Evolutionary conservation across 192 early-diverging fungal genomes (phyloP).

Genomic region (Pilobolus umbonatus): DNA sequence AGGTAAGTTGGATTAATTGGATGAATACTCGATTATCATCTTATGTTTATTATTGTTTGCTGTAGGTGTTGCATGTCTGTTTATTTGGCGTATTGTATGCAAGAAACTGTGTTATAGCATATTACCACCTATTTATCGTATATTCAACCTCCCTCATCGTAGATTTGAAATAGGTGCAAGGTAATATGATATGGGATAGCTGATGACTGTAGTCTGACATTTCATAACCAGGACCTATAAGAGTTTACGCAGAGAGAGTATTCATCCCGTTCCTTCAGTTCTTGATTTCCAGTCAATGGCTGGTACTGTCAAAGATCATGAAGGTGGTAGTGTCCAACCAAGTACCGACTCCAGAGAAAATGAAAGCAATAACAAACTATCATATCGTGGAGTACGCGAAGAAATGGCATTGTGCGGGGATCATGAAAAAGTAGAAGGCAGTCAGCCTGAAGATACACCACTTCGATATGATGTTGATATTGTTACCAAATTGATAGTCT

Average conservation of each 20-base stretch:
- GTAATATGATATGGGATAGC: slow-evolving; percentile 12
- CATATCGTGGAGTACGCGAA: neutral
- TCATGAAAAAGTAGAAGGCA: slow-evolving; percentile 8
- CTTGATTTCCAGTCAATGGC: slow-evolving; percentile 35
- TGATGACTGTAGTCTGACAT: neutral
- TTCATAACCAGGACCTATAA: slow-evolving; percentile 28
- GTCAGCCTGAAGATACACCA: slow-evolving; percentile 34
- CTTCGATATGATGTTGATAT: slow-evolving; percentile 54
- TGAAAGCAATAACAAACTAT: slow-evolving; percentile 20
- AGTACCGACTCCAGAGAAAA: slow-evolving; percentile 45
- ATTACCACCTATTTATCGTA: slow-evolving; percentile 48
- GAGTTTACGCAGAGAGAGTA: slow-evolving; percentile 28
- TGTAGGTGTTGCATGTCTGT: slow-evolving; percentile 45
- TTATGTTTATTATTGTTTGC: neutral
- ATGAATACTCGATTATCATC: neutral
- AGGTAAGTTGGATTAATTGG: slow-evolving; percentile 11
- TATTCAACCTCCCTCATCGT: slow-evolving; percentile 50
- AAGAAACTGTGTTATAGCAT: slow-evolving; percentile 45
- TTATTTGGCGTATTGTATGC: slow-evolving; percentile 46
- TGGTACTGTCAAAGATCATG: slow-evolving; percentile 34
- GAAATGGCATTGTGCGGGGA: neutral
- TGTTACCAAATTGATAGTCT: slow-evolving; percentile 55
- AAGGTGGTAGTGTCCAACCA: slow-evolving; percentile 46
- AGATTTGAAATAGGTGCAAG: slow-evolving; percentile 39
- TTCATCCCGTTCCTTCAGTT: slow-evolving; percentile 40